Percentiles rank a stretch among this genome's conserved stretches.
Evolutionary conservation across 2,329 filamentous ascomycete species (phyloP).

Genomic region (Epicoccum nigrum): DNA sequence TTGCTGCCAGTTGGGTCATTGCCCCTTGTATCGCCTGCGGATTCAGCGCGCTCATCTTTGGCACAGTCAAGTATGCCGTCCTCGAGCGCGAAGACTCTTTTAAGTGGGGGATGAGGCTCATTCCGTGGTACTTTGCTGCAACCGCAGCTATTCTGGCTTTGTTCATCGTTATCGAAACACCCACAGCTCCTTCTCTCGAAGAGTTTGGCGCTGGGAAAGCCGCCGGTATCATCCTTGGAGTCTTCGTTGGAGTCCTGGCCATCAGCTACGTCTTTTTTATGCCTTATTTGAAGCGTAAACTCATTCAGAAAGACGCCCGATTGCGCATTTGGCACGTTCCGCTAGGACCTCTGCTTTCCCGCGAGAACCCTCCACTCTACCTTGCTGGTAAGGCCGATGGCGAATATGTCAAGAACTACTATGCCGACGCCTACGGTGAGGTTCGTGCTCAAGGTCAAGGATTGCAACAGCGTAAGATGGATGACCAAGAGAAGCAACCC

Average conservation of each 20-base stretch:
- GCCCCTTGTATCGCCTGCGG: constrained; percentile 56
- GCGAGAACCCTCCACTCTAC: constrained; percentile 49
- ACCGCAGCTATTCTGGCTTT: constrained; percentile 60
- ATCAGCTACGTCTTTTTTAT: constrained; percentile 38
- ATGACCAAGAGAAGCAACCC: constrained; percentile 15
- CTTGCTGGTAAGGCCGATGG: constrained; percentile 48
- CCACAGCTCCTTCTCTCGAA: constrained; percentile 38
- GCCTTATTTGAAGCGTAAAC: constrained; percentile 37
- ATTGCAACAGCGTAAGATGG: constrained; percentile 15
- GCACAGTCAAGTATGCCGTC: constrained; percentile 57
- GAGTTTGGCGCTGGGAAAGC: constrained; percentile 41
- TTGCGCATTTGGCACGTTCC: constrained; percentile 34
- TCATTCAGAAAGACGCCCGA: constrained; percentile 33
- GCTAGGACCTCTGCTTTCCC: constrained; percentile 49
- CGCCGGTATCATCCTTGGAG: constrained; percentile 34
- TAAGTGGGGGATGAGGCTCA: constrained; percentile 56
- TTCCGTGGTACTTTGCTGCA: constrained; percentile 57
- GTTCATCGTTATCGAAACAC: constrained; percentile 62
- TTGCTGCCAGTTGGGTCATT: constrained; percentile 56
- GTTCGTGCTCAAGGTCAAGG: constrained; percentile 29
- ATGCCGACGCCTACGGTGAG: constrained; percentile 40
- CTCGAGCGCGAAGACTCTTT: constrained; percentile 58
- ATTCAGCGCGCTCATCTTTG: constrained; percentile 58
- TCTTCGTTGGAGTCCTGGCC: constrained; percentile 30
- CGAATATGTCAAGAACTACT: constrained; percentile 50